A percentile compares a stretch with the other conserved stretches of the same genome.
Conservation (phyloP, 768 basidiomycete species). For the Leccinum ochraceum region DNA sequence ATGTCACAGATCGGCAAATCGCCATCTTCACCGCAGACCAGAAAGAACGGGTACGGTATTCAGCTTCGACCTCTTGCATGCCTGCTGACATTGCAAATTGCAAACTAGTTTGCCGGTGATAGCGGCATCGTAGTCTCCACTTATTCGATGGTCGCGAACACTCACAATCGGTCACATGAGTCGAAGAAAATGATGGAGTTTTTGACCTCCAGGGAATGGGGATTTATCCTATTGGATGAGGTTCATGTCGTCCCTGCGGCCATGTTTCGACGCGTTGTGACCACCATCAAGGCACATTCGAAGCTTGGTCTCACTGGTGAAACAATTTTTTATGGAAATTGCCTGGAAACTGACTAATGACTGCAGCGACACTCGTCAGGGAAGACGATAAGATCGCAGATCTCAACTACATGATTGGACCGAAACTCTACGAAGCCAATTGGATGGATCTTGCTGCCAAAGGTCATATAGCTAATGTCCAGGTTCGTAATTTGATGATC, state of each 20-base stretch:
- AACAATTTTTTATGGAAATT: conserved; percentile 1
- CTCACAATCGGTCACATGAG: conserved; percentile 97
- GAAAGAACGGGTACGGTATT: conserved; percentile 80
- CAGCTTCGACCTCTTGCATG: neutral
- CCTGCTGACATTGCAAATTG: conserved; percentile 11
- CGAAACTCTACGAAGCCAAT: conserved; percentile 98
- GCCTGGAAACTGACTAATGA: conserved; percentile 5
- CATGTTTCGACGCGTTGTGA: conserved; percentile 97
- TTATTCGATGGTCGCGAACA: conserved; percentile 99
- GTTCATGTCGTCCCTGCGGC: conserved; percentile 99
- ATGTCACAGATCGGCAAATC: conserved; percentile 94
- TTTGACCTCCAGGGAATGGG: conserved; percentile 97
- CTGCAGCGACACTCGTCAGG: conserved; percentile 89
- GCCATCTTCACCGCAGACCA: conserved; percentile 97
- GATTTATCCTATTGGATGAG: conserved; percentile 95
- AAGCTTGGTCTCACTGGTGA: conserved; percentile 96
- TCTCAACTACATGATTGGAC: conserved; percentile 98
- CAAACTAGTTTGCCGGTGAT: conserved; percentile 84
- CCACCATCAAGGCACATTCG: conserved; percentile 98
- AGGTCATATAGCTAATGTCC: conserved; percentile 99
- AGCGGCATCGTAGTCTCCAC: conserved; percentile 99
- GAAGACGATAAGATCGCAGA: conserved; percentile 99
- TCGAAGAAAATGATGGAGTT: conserved; percentile 99
- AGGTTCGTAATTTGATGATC: conserved; percentile 53
- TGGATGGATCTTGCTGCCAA: conserved; percentile 99